Percentiles rank a stretch among this genome's conserved stretches.
These are phyloP conservation scores for Tremella mesenterica DNA, from an alignment of 768 basidiomycete species.

Conservation along the genomic window DNA sequence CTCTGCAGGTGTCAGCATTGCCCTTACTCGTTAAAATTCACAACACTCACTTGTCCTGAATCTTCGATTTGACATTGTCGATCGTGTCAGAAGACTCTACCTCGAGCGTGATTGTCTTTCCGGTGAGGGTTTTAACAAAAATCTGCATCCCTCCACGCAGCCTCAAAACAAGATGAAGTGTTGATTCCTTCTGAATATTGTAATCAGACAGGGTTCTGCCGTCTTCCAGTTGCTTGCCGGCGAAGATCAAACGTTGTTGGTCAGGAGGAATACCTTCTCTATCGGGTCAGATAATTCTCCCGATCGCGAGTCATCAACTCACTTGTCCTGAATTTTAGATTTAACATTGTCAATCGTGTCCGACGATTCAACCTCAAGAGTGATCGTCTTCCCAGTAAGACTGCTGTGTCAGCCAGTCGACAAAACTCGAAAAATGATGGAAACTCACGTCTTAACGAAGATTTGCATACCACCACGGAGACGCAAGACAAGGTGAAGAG, in stretches of 20 bases:
- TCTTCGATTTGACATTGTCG: constrained; percentile 41
- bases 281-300: constrained; percentile 87
- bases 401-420: too few relatives aligned
- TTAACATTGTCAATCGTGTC: constrained; percentile 93
- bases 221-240: constrained; percentile 86
- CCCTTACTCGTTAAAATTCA: neutral
- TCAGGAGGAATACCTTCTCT: constrained; percentile 56
- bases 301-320: constrained; percentile 79
- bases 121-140: constrained; percentile 40
- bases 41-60: constrained; percentile 36
- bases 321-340: constrained; percentile 85
- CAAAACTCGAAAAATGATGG: too few relatives aligned
- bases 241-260: constrained; percentile 84
- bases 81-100: constrained; percentile 39
- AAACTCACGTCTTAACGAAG: constrained; percentile 46
- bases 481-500: constrained; percentile 57
- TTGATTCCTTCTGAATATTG: constrained; percentile 45
- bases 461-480: constrained; percentile 81
- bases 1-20: constrained; percentile 8
- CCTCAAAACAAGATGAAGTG: constrained; percentile 56
- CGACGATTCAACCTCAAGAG: constrained; percentile 69
- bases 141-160: constrained; percentile 71
- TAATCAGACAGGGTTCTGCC: constrained; percentile 85
- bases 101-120: constrained; percentile 32
- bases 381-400: constrained; percentile 46